Evolutionary conservation across 2,329 filamentous ascomycete genomes (phyloP).

Genomic region (Cyphellophora attinorum): DNA sequence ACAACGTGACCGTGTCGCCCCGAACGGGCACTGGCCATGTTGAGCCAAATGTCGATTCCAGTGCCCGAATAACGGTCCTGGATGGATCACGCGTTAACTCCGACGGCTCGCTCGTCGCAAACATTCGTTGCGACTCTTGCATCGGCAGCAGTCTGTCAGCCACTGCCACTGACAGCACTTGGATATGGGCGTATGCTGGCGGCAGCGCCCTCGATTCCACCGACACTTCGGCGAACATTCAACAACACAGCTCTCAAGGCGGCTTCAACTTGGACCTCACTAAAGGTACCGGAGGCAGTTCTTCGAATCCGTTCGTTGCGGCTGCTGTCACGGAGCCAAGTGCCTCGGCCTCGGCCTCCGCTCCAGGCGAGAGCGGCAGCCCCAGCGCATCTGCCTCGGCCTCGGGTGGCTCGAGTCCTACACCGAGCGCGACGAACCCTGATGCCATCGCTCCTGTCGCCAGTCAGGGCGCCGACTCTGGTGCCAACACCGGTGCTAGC

Average conservation of each 20-base stretch:
- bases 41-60: conserved; percentile 32
- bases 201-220: conserved; percentile 41
- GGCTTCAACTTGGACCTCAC: conserved; percentile 39
- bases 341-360: conserved; percentile 2
- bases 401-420: conserved; percentile 1
- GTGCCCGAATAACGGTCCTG: conserved; percentile 38
- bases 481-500: neutral
- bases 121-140: conserved; percentile 48
- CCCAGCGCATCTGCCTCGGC: no score
- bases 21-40: conserved; percentile 35
- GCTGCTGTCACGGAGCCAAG: conserved; percentile 10
- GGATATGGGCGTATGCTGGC: conserved; percentile 41
- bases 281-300: conserved; percentile 39
- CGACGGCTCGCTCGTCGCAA: conserved; percentile 45
- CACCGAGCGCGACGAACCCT: neutral
- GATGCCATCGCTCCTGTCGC: no score
- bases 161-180: conserved; percentile 31
- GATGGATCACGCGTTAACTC: conserved; percentile 42
- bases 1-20: conserved; percentile 50
- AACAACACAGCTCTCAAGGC: conserved; percentile 34
- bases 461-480: neutral
- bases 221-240: conserved; percentile 32
- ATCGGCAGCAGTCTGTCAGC: conserved; percentile 43
- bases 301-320: conserved; percentile 24
- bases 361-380: neutral